These are phyloP conservation scores for Neurospora sp. DNA, from an alignment of 495 filamentous ascomycete species.

Conservation along the genomic window DNA sequence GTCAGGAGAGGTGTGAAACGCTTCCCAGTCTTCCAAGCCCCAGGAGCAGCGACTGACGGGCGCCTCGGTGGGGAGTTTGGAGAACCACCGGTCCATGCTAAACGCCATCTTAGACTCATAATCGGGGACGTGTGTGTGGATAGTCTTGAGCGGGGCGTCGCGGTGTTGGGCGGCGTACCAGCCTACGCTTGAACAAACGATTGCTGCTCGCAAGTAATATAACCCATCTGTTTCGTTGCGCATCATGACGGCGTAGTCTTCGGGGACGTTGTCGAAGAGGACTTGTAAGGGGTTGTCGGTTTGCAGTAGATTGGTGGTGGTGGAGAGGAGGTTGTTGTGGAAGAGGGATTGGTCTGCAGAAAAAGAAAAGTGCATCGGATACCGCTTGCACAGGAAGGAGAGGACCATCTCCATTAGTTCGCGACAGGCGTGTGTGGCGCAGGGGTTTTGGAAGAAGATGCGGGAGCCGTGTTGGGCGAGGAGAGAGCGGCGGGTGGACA, in stretches of 20 bases:
- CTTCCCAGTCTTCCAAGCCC: slow-evolving; percentile 69
- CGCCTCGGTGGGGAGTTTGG: slow-evolving; percentile 60
- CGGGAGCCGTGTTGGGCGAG: slow-evolving; percentile 51
- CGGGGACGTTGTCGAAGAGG: slow-evolving; percentile 73
- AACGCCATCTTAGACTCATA: slow-evolving; percentile 88
- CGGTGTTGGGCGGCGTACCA: slow-evolving; percentile 76
- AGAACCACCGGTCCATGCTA: slow-evolving; percentile 86
- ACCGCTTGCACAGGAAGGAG: slow-evolving; percentile 68
- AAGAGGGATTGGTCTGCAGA: slow-evolving; percentile 48
- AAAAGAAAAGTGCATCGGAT: slow-evolving; percentile 70
- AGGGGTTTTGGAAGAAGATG: slow-evolving; percentile 63
- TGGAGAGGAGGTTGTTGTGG: slow-evolving; percentile 61
- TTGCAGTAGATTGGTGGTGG: slow-evolving; percentile 48
- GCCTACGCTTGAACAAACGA: slow-evolving; percentile 70
- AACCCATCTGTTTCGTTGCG: slow-evolving; percentile 59
- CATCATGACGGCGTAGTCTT: slow-evolving; percentile 78
- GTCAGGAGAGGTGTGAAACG: slow-evolving; percentile 45
- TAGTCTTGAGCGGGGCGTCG: slow-evolving; percentile 59
- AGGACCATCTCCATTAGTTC: slow-evolving; percentile 87
- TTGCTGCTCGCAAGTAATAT: slow-evolving; percentile 69
- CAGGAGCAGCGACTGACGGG: slow-evolving; percentile 85
- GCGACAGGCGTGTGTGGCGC: slow-evolving; percentile 72
- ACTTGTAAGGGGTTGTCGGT: slow-evolving; percentile 58
- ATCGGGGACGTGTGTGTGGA: slow-evolving; percentile 72
- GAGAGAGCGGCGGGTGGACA: slow-evolving; percentile 63